phyloP scores from a whole-genome alignment of 1,284 basidiomycete genomes.

The Rhizoctonia solani region DNA sequence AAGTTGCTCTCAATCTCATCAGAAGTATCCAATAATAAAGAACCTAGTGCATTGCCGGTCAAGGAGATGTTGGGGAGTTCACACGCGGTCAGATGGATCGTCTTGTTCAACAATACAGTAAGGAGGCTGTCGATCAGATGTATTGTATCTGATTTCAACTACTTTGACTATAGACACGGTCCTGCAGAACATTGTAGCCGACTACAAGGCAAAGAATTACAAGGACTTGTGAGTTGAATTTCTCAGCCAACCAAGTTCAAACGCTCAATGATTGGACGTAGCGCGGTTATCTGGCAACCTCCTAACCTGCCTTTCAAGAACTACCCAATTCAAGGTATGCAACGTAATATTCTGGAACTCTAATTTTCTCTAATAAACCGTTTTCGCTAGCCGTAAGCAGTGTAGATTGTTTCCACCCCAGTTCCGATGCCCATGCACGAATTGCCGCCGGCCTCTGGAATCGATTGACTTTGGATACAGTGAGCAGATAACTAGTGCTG shows the following conservation, averaged over 20 bases:
- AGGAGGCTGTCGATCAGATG: neutral
- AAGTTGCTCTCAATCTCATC: conserved; percentile 36
- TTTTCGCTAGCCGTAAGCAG: conserved; percentile 42
- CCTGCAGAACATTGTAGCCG: conserved; percentile 43
- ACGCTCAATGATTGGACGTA: neutral
- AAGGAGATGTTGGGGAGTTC: conserved; percentile 45
- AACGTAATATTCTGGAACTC: neutral
- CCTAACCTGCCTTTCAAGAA: conserved; percentile 11
- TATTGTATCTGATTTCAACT: neutral
- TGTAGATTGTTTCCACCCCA: conserved; percentile 50
- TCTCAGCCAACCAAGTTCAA: neutral
- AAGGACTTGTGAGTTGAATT: conserved; percentile 42
- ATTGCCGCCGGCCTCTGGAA: conserved; percentile 47
- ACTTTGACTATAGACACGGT: conserved; percentile 41
- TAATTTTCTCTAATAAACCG: neutral
- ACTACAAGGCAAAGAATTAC: conserved; percentile 44
- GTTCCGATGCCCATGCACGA: conserved; percentile 45
- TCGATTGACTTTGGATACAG: neutral
- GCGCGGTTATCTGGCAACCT: conserved; percentile 21
- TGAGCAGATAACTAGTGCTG: neutral
- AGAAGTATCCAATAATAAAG: neutral
- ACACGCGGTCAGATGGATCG: conserved; percentile 47
- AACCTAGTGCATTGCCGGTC: neutral
- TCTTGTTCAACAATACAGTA: conserved; percentile 44
- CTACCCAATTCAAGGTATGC: conserved; percentile 7